These are phyloP conservation scores for Eremomyces bilateralis DNA, from an alignment of 495 filamentous ascomycete species.

Conservation along the genomic window DNA sequence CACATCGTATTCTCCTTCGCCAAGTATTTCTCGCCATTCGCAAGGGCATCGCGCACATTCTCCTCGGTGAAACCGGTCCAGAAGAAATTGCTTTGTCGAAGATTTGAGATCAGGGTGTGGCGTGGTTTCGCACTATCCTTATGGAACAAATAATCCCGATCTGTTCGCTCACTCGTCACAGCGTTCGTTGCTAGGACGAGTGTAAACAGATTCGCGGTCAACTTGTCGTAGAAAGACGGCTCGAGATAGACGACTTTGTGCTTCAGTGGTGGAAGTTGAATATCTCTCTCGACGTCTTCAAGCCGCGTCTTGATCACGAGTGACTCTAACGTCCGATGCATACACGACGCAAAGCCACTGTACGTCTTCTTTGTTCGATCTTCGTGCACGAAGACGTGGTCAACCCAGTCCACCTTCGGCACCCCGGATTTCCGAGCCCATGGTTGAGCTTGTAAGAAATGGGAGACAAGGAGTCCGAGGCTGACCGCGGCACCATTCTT, in stretches of 20 bases:
- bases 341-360: slow-evolving; percentile 24
- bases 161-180: slow-evolving; percentile 67
- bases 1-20: slow-evolving; percentile 29
- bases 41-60: slow-evolving; percentile 38
- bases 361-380: slow-evolving; percentile 25
- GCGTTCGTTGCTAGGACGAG: slow-evolving; percentile 65
- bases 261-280: slow-evolving; percentile 42
- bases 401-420: slow-evolving; percentile 39
- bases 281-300: slow-evolving; percentile 42
- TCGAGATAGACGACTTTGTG: slow-evolving; percentile 55
- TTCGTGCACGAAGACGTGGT: slow-evolving; percentile 48
- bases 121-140: slow-evolving; percentile 42
- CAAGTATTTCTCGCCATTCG: slow-evolving; percentile 43
- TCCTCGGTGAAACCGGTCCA: slow-evolving; percentile 52
- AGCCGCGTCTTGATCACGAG: slow-evolving; percentile 63
- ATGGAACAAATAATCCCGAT: slow-evolving; percentile 78
- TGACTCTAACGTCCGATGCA: slow-evolving; percentile 48
- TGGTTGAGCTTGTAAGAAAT: slow-evolving; percentile 55
- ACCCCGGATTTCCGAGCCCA: slow-evolving; percentile 34
- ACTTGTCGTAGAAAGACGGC: slow-evolving; percentile 61
- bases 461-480: slow-evolving; percentile 46
- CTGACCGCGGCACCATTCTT: slow-evolving; percentile 28
- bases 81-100: slow-evolving; percentile 76
- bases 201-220: slow-evolving; percentile 69
- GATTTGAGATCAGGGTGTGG: slow-evolving; percentile 45